phyloP scores from a whole-genome alignment of 257 asterid genomes.

The Ilex aquifolium region DNA sequence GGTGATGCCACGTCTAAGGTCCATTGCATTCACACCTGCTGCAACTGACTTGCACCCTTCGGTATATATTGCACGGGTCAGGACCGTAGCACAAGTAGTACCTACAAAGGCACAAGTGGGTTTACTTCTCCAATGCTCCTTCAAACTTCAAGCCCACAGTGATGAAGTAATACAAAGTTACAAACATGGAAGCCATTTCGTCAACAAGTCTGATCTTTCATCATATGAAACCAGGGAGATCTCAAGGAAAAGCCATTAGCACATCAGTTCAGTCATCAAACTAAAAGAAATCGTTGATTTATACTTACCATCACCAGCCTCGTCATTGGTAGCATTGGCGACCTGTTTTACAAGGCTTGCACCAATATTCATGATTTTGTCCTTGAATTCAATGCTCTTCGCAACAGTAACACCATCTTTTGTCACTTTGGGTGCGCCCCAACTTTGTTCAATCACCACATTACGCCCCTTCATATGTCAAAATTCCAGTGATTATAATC shows the following conservation, averaged over 20 bases:
- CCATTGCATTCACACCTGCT: conserved; percentile 99
- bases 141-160: background rate
- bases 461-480: conserved; percentile 62
- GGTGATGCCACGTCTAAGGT: conserved; percentile 84
- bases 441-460: conserved; percentile 95
- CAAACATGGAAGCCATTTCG: background rate
- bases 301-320: conserved; percentile 92
- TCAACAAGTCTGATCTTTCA: background rate
- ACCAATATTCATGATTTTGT: conserved; percentile 79
- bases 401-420: conserved; percentile 99
- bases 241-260: background rate
- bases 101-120: conserved; percentile 33
- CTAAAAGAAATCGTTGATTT: background rate
- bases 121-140: background rate
- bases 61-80: conserved; percentile 84
- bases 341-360: conserved; percentile 98
- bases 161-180: background rate
- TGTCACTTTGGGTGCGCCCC: conserved; percentile 99
- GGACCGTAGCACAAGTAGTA: conserved; percentile 94
- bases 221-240: no score
- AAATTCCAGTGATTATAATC: conserved; percentile 7
- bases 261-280: background rate
- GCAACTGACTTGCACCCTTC: conserved; percentile 99
- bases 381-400: conserved; percentile 89
- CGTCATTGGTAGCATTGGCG: conserved; percentile 97